These are phyloP conservation scores for Schoenoplectus triqueter DNA, from an alignment of 202 grass and related monocot genomes.

Conservation along the genomic window DNA sequence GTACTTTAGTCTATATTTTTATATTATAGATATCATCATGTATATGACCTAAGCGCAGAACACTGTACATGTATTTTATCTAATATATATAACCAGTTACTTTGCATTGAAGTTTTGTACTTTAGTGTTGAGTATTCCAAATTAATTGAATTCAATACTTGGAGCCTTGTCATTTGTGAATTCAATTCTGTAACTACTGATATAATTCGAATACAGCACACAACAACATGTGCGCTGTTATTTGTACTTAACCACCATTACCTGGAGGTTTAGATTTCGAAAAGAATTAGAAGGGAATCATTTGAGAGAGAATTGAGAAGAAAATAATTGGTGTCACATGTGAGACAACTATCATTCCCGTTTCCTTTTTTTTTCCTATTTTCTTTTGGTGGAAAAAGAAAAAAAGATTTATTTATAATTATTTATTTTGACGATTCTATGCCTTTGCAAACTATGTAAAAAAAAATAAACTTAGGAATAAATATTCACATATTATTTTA, in stretches of 20 bases:
- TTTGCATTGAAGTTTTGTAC: constrained; percentile 6
- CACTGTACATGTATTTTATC: too few species aligned
- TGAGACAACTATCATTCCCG: background rate
- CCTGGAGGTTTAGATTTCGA: constrained; percentile 3
- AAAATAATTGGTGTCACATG: constrained; percentile 14
- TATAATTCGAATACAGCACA: constrained; percentile 20
- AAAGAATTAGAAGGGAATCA: constrained; percentile 7
- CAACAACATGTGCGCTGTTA: background rate
- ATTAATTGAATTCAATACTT: constrained; percentile 22
- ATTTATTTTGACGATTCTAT: too few species aligned
- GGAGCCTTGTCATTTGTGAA: background rate
- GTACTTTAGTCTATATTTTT: too few species aligned
- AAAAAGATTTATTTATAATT: too few species aligned
- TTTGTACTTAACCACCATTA: constrained; percentile 14
- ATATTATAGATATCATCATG: too few species aligned
- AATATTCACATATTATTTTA: too few species aligned
- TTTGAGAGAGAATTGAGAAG: background rate
- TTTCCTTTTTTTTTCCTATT: background rate
- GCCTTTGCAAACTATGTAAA: too few species aligned
- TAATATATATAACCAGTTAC: background rate
- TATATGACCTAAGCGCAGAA: too few species aligned
- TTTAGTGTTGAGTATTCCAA: background rate
- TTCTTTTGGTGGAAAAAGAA: too few species aligned
- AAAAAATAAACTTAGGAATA: too few species aligned
- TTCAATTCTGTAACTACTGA: constrained; percentile 10